phyloP scores from a whole-genome alignment of 495 filamentous ascomycete species.

The Podospora comata region DNA sequence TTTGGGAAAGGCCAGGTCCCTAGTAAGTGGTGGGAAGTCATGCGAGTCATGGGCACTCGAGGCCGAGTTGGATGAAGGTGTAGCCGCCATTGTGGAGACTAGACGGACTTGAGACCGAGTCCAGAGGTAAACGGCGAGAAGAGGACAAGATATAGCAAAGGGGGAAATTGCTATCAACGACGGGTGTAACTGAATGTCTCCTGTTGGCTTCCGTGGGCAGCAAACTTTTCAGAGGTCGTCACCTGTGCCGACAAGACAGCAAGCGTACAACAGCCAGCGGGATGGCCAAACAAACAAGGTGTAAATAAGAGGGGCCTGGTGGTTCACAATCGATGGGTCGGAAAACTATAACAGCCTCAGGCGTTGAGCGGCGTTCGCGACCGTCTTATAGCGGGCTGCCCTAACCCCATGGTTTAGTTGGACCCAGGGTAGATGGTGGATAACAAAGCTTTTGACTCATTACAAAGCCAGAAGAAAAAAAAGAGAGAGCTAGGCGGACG shows the following conservation, averaged over 20 bases:
- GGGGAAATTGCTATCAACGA: neutral
- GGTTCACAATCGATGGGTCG: neutral
- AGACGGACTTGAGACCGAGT: neutral
- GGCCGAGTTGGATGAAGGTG: conserved; percentile 7
- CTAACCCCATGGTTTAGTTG: neutral
- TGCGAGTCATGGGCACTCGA: conserved; percentile 15
- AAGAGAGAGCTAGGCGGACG: neutral
- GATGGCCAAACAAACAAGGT: neutral
- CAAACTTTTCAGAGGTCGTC: neutral
- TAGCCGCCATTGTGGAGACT: conserved; percentile 1
- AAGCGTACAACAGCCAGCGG: too few species aligned
- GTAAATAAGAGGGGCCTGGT: neutral
- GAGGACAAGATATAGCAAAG: neutral
- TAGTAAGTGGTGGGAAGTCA: conserved; percentile 6
- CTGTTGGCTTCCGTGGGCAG: neutral
- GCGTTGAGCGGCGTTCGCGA: neutral
- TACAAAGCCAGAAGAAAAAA: conserved; percentile 17
- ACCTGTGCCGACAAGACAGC: neutral
- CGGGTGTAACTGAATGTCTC: neutral
- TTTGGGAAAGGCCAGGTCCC: conserved; percentile 25
- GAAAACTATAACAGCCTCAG: conserved; percentile 1
- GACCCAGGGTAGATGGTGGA: neutral
- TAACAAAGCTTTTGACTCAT: conserved; percentile 22
- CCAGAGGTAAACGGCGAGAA: neutral
- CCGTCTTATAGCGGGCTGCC: conserved; percentile 5